Conservation (phyloP, 2,329 filamentous ascomycete genomes). For the Furcasterigmium sp. region DNA sequence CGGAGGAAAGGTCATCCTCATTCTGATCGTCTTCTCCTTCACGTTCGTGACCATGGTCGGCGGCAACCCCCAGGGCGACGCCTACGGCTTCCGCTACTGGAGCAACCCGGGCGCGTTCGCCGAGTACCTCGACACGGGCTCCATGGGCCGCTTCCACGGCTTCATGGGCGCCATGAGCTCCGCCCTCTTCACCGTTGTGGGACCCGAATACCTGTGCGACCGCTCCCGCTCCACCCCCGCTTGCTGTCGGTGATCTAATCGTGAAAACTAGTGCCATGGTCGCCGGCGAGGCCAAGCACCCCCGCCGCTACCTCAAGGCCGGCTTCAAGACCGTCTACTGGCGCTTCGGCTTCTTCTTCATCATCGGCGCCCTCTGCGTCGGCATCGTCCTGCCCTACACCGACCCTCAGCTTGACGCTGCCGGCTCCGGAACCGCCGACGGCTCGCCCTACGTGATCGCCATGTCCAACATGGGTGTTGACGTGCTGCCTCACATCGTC, state of each 20-base stretch:
- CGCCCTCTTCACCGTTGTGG: constrained; percentile 58
- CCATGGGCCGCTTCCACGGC: constrained; percentile 63
- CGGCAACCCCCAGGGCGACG: constrained; percentile 64
- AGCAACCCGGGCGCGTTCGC: constrained; percentile 55
- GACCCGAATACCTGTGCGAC: constrained; percentile 64
- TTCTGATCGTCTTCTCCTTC: constrained; percentile 63
- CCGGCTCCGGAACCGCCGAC: constrained; percentile 38
- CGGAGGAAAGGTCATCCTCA: constrained; percentile 58
- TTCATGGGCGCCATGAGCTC: constrained; percentile 64
- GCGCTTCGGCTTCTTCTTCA: constrained; percentile 66
- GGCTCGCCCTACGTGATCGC: constrained; percentile 61
- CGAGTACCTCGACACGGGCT: constrained; percentile 52
- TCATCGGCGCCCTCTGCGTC: constrained; percentile 61
- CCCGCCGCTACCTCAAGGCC: constrained; percentile 56
- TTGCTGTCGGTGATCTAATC: no score
- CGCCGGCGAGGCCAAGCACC: constrained; percentile 63
- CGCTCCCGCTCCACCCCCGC: no score
- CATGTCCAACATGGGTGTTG: constrained; percentile 49
- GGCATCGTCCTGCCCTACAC: constrained; percentile 64
- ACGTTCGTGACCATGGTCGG: constrained; percentile 80
- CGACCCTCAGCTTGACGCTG: constrained; percentile 43
- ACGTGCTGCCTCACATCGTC: constrained; percentile 49
- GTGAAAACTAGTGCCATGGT: no score
- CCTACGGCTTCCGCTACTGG: constrained; percentile 69
- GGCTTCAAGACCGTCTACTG: constrained; percentile 72